A percentile compares a stretch with the other conserved stretches of the same genome.
Evolutionary conservation across 2,329 filamentous ascomycete species (phyloP).

Genomic region (Tolypocladium amazonense): DNA sequence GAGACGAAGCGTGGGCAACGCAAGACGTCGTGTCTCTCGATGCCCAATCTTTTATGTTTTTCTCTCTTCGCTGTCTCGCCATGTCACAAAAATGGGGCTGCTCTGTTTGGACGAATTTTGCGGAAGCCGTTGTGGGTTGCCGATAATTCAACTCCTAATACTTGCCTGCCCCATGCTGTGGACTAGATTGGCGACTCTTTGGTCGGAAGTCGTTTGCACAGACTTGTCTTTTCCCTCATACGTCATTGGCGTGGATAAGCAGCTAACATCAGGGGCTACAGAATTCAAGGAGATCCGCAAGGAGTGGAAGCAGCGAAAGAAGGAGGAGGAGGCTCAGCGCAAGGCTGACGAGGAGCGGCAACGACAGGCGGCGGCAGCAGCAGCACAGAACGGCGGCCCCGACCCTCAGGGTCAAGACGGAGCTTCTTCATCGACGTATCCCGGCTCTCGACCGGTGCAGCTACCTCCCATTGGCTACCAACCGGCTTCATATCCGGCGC

Average conservation of each 20-base stretch:
- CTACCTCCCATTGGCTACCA: slow-evolving; percentile 69
- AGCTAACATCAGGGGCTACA: slow-evolving; percentile 27
- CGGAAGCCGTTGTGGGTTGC: not conserved
- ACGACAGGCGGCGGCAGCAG: slow-evolving; percentile 33
- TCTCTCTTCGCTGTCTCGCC: not conserved
- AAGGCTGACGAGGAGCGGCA: slow-evolving; percentile 87
- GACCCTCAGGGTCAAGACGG: slow-evolving; percentile 34
- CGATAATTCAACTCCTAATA: not conserved
- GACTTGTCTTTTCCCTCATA: not conserved
- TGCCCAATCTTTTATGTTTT: not conserved
- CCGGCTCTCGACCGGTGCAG: slow-evolving; percentile 49
- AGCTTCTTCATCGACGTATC: slow-evolving; percentile 40
- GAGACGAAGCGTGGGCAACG: not conserved
- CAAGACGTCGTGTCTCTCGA: not conserved
- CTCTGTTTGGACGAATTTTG: not conserved
- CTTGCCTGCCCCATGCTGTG: not conserved
- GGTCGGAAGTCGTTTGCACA: not conserved
- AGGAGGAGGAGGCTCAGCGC: slow-evolving; percentile 87
- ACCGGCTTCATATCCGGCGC: slow-evolving; percentile 55
- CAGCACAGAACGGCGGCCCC: slow-evolving; percentile 37
- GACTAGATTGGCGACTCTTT: not conserved
- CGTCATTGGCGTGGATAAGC: not conserved
- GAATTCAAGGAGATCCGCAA: slow-evolving; percentile 99
- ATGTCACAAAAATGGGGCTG: too few species aligned
- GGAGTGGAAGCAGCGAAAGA: slow-evolving; percentile 98